Evolutionary conservation across 1,284 basidiomycete genomes (phyloP), one percentile per base, ranked within the genome.

Genomic region (Dichomitus squalens): DNA sequence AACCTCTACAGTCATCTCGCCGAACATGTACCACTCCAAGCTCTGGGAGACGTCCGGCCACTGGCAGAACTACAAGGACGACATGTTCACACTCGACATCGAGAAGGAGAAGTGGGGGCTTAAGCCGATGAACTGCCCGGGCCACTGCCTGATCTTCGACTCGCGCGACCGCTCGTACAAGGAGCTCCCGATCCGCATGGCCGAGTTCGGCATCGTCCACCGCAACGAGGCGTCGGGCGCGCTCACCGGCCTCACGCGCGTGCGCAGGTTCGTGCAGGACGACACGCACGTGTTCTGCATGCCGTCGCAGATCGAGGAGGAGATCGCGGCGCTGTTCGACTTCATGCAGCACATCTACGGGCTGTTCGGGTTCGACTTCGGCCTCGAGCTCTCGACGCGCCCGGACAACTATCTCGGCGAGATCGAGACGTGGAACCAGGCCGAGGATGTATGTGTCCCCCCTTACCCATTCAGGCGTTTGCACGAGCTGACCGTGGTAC

Each of bases 61-160:
- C 73, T 98, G 93, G 96, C 86, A 94, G 70, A 97, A 99, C 76
- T 97, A 97, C 79, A 87, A 90, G 70, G 96, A 99, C 60, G 96
- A 95, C 76, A 99, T 99, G 97, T 99, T 99, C 78, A 72, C 81
- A 39, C 87, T 99, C 54, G 90, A 93, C 61, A 79, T 98, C 57
- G 97, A 99, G 77, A 98, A 99, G 77, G 96, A 98, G 75, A 85
- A 85, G 69, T 97, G 93, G 85, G 95, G 83, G 1, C 80, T 96
- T 58, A 98, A 98, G 77, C 97, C 97, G 18, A 99, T 99, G 97
- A 99, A 99, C 76, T 99, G 97, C 73, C 97, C 97, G 0, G 96
- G 96, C 8, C 97, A 99, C 75, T 96, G 93, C 73, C 76, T 99
- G 59, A 94, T 99, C 70, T 99, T 99, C 70, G 96, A 95, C 74